A percentile compares a stretch with the other conserved stretches of the same genome.
Evolutionary conservation across 257 asterid genomes (phyloP).

Genomic region (Nicotiana undulata): DNA sequence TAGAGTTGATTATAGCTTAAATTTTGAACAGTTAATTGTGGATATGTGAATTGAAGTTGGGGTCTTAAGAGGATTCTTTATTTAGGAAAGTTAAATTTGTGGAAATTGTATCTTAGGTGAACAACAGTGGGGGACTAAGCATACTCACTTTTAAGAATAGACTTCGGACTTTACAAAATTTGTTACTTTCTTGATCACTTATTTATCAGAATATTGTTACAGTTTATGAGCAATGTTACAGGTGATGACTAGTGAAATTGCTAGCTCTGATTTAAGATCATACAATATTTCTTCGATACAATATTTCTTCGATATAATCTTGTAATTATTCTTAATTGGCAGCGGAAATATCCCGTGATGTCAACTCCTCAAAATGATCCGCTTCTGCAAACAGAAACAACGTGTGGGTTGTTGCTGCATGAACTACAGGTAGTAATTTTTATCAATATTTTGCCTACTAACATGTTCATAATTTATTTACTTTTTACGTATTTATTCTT

Average conservation of each 20-base stretch:
- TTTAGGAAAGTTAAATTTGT: not conserved
- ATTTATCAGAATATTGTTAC: not conserved
- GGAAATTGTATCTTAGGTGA: not conserved
- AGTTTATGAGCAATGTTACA: not conserved
- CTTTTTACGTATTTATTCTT: not conserved
- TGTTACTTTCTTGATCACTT: not conserved
- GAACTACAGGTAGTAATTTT: conserved; percentile 64
- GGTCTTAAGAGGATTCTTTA: not conserved
- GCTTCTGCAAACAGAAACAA: conserved; percentile 54
- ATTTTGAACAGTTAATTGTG: not conserved
- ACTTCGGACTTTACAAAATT: not conserved
- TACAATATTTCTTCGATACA: not conserved
- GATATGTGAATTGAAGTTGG: not conserved
- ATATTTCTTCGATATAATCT: not conserved
- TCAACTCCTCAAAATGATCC: conserved; percentile 31
- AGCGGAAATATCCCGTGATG: conserved; percentile 21
- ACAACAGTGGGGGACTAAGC: not conserved
- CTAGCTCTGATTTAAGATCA: not conserved
- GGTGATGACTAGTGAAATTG: not conserved
- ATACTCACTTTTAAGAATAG: not conserved
- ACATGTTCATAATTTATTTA: not conserved
- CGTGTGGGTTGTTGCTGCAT: conserved; percentile 70
- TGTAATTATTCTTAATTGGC: not conserved
- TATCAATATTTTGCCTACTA: not conserved
- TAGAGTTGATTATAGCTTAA: not conserved